phyloP scores from a whole-genome alignment of 192 early-diverging fungal genomes.

The Coemansia sp. region DNA sequence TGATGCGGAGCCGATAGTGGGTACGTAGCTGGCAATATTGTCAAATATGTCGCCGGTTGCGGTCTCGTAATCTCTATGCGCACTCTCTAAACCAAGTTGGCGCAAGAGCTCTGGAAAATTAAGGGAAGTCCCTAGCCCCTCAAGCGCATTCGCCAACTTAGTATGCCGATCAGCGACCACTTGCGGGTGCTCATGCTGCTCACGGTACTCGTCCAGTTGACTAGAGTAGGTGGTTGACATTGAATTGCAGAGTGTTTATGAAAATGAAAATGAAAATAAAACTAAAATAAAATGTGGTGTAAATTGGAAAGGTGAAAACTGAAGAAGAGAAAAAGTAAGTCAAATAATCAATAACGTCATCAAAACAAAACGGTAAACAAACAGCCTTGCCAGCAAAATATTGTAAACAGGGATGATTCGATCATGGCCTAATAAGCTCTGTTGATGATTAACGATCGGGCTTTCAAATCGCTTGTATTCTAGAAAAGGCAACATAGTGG shows the following conservation, averaged over 20 bases:
- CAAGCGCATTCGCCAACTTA: neutral
- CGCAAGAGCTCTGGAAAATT: neutral
- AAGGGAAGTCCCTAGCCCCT: too few relatives aligned
- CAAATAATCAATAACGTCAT: too few relatives aligned
- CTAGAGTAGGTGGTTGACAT: neutral
- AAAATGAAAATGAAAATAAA: too few relatives aligned
- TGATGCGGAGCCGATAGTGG: neutral
- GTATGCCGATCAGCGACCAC: neutral
- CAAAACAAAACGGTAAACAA: neutral
- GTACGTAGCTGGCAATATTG: neutral
- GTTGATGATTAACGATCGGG: neutral
- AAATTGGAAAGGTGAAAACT: too few relatives aligned
- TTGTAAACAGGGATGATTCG: conserved; percentile 3
- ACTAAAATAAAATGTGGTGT: too few relatives aligned
- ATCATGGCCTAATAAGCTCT: neutral
- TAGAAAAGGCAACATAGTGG: neutral
- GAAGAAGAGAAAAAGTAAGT: too few relatives aligned
- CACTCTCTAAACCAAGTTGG: neutral
- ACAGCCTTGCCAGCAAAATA: neutral
- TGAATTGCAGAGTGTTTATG: too few relatives aligned
- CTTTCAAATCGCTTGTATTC: neutral
- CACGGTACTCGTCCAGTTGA: neutral
- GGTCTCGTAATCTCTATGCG: neutral
- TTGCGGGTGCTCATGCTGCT: neutral
- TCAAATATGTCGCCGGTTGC: neutral